Base-by-base conservation (phyloP, 192 early-diverging fungal species). In the Linnemannia exigua region DNA sequence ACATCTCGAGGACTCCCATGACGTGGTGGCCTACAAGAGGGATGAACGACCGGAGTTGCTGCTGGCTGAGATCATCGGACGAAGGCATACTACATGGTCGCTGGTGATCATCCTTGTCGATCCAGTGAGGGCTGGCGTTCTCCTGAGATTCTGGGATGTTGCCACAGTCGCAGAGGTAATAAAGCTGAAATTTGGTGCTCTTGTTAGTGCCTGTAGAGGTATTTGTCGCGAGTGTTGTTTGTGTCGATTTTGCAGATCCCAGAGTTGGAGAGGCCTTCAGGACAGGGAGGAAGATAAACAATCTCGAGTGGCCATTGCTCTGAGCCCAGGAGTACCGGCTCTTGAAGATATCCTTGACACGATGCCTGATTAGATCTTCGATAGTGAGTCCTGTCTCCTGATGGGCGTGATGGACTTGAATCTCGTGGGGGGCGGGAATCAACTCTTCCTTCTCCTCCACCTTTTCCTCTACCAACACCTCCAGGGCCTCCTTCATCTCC, bases 111-210 rank as follows among this genome's bases (percentile, higher is more conserved):
- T 79, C n/a, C 31, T 51, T 74, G 38, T 68, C 15, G 28, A 77
- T 72, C 48, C 33, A 38, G 38, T 83, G 75, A 2, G 76, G 67
- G 28, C 31, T 66, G 15, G 11, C 36, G 3, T 25, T 17, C 5
- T 28, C 37, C 22, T 50, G n/a, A 31, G 37, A 69, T 38, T 52
- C 74, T 20, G 74, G 38, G 1, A 68, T 22, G 16, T 51, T 38
- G 20, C 75, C 81, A 58, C 76, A 83, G 28, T 83, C 81, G 38
- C 81, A 83, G 33, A 77, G 58, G 28, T 74, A 72, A 31, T 77
- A 61, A 31, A 83, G 11, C 3, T 61, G 37, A 28, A 83, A 83
- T 2, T 68, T 31, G 35, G 31, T 68, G 35, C 31, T 37, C 15
- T 31, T 68, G 25, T 68, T 28, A 20, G n/a, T 58, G 2, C n/a